Evolutionary conservation across 495 filamentous ascomycete genomes (phyloP).

Genomic region (Pseudoneurospora amorphoporcata): DNA sequence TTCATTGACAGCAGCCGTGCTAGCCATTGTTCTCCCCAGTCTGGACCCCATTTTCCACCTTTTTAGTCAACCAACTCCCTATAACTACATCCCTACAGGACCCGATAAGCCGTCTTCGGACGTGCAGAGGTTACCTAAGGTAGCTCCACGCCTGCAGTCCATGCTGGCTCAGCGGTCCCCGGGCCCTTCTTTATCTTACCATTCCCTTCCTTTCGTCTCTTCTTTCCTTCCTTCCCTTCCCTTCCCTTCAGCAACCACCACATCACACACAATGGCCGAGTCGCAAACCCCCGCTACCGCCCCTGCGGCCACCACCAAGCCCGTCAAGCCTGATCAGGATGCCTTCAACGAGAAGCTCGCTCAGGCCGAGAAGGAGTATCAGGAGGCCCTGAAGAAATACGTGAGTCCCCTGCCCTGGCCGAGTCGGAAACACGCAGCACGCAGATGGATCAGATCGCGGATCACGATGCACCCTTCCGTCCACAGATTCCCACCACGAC

Average conservation of each 20-base stretch:
- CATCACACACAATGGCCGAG: conserved; percentile 29
- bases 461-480: not conserved
- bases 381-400: conserved; percentile 59
- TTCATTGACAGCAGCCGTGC: not conserved
- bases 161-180: not conserved
- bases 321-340: conserved; percentile 62
- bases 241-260: not conserved
- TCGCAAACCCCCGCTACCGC: conserved; percentile 33
- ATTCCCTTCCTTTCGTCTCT: conserved; percentile 1
- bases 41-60: not conserved
- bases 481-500: not conserved
- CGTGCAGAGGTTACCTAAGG: not conserved
- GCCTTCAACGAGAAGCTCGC: conserved; percentile 60
- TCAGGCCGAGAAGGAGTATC: conserved; percentile 74
- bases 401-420: conserved; percentile 42
- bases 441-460: not conserved
- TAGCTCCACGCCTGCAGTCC: not conserved
- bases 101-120: not conserved
- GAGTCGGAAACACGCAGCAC: not conserved
- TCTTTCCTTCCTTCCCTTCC: not conserved
- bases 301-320: conserved; percentile 45
- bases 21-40: not conserved
- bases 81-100: not conserved
- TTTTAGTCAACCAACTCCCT: not conserved
- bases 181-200: not conserved